Evolutionary conservation across 257 asterid genomes (phyloP).

Genomic region (Nemophila menziesii): DNA sequence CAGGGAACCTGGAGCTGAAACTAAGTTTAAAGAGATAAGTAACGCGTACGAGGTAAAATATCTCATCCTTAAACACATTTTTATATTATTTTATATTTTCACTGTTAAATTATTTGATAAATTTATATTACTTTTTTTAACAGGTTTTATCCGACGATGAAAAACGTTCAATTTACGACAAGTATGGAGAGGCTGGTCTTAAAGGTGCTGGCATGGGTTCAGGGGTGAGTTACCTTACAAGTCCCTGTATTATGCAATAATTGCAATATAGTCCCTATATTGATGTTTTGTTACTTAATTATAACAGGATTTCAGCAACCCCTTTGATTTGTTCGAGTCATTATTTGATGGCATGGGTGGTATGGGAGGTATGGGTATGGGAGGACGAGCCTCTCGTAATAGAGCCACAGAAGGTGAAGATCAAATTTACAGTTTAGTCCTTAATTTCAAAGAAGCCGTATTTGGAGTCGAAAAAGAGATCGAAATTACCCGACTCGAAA

Average conservation of each 20-base stretch:
- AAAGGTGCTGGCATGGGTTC: constrained; percentile 82
- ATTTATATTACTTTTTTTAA: constrained; percentile 9
- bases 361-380: constrained; percentile 86
- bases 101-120: constrained; percentile 2
- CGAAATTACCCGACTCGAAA: constrained; percentile 76
- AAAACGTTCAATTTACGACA: constrained; percentile 89
- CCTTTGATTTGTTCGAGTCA: constrained; percentile 84
- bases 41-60: constrained; percentile 88
- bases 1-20: constrained; percentile 92
- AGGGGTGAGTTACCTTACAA: constrained; percentile 98
- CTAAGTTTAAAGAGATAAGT: constrained; percentile 91
- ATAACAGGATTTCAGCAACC: constrained; percentile 87
- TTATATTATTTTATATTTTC: not conserved
- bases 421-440: constrained; percentile 59
- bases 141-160: constrained; percentile 95
- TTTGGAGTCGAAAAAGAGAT: constrained; percentile 92
- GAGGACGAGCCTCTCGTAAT: constrained; percentile 62
- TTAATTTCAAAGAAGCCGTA: constrained; percentile 86
- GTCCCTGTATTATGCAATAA: constrained; percentile 3
- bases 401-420: constrained; percentile 92
- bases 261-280: not conserved
- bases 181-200: constrained; percentile 98
- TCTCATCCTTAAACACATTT: constrained; percentile 1
- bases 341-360: constrained; percentile 84
- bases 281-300: constrained; percentile 4